These are phyloP conservation scores for Chrysoporthe austroafricana DNA, from an alignment of 2,329 filamentous ascomycete species.

Conservation along the genomic window DNA sequence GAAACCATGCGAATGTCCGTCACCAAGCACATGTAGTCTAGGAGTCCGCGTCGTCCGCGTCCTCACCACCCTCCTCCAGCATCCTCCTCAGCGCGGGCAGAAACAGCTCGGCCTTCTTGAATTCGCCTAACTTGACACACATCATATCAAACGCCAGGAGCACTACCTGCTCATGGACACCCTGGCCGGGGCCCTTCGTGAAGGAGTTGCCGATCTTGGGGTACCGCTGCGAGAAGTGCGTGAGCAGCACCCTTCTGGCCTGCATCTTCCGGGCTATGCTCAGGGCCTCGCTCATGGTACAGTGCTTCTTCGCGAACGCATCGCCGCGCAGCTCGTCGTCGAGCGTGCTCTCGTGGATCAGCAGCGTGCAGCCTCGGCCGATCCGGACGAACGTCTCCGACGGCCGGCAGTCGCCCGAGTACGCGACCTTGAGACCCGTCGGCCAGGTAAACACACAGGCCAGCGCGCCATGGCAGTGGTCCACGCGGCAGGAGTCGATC, in stretches of 20 bases:
- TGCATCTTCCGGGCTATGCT: constrained; percentile 76
- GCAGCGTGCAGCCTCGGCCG: constrained; percentile 75
- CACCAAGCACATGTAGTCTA: background rate
- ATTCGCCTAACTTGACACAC: constrained; percentile 72
- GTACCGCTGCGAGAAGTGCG: constrained; percentile 95
- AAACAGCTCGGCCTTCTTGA: constrained; percentile 67
- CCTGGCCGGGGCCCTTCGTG: constrained; percentile 32
- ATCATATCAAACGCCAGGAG: constrained; percentile 81
- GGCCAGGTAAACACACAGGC: constrained; percentile 79
- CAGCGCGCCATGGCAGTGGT: constrained; percentile 79
- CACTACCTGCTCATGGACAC: constrained; percentile 58
- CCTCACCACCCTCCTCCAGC: constrained; percentile 48
- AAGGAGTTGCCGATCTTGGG: constrained; percentile 61
- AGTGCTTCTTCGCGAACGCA: constrained; percentile 86
- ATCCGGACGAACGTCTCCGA: constrained; percentile 70
- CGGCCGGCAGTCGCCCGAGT: constrained; percentile 92
- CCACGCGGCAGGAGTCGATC: constrained; percentile 69
- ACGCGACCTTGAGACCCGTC: constrained; percentile 82
- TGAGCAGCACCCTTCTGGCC: constrained; percentile 80
- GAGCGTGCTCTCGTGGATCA: constrained; percentile 96
- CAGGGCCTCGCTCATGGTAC: constrained; percentile 84
- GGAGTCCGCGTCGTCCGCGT: constrained; percentile 29
- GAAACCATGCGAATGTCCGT: background rate
- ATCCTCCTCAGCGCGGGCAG: constrained; percentile 62
- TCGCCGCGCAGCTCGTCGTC: constrained; percentile 81